Evolutionary conservation across 2,329 filamentous ascomycete genomes (phyloP).

Genomic region (Trichoderma sp.): DNA sequence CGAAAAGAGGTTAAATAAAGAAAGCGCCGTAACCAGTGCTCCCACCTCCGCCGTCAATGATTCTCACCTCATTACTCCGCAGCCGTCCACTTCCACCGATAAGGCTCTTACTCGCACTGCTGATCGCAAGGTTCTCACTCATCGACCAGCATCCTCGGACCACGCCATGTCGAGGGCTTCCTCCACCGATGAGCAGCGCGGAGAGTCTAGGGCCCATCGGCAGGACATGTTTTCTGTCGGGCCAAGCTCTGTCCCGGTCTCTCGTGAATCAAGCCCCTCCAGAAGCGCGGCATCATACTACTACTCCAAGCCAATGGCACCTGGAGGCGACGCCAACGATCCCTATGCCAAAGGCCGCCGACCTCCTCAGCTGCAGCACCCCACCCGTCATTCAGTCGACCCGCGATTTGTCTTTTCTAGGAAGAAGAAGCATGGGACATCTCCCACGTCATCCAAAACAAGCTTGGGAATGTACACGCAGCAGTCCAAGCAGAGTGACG

Average conservation of each 20-base stretch:
- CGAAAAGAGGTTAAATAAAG: constrained; percentile 35
- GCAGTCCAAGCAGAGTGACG: constrained; percentile 18
- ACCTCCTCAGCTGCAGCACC: constrained; percentile 65
- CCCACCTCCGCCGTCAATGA: constrained; percentile 41
- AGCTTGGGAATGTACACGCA: constrained; percentile 43
- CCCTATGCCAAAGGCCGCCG: constrained; percentile 84
- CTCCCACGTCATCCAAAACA: constrained; percentile 54
- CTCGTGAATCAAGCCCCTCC: constrained; percentile 65
- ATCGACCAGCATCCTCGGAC: constrained; percentile 47
- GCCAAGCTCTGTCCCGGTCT: constrained; percentile 56
- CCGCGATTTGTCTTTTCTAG: constrained; percentile 81
- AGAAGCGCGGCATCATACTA: constrained; percentile 61
- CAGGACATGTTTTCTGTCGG: constrained; percentile 56
- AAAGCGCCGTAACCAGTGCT: constrained; percentile 35
- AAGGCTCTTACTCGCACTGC: constrained; percentile 44
- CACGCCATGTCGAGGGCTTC: constrained; percentile 45
- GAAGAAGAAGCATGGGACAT: constrained; percentile 62
- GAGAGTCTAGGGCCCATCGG: constrained; percentile 45
- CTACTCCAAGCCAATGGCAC: constrained; percentile 75
- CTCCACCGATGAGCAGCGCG: constrained; percentile 41
- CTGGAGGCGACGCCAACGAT: constrained; percentile 77
- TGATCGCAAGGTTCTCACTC: constrained; percentile 42
- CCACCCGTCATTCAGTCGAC: constrained; percentile 66
- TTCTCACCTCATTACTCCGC: constrained; percentile 63
- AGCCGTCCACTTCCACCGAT: constrained; percentile 62